These are phyloP conservation scores for Crithidia brevicula DNA, from an alignment of 208 protist species.

Conservation along the genomic window DNA sequence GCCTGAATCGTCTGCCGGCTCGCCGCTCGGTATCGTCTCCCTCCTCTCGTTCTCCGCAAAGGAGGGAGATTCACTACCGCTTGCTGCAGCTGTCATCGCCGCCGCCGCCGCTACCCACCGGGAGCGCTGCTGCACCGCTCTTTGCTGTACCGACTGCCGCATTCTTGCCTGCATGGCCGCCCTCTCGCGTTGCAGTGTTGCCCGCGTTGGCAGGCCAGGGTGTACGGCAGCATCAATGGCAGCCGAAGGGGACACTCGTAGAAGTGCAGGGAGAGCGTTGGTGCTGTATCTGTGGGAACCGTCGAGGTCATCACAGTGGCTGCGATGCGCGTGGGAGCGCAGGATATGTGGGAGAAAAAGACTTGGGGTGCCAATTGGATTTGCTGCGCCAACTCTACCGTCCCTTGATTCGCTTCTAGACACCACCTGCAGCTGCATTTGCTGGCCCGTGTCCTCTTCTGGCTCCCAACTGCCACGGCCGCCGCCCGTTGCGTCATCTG, in stretches of 20 bases:
- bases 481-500: neutral
- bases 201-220: slow-evolving; percentile 14
- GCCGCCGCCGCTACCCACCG: slow-evolving; percentile 14
- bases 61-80: neutral
- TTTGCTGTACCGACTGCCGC: slow-evolving; percentile 47
- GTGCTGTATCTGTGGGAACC: no score
- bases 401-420: no score
- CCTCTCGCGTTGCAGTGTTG: slow-evolving; percentile 27
- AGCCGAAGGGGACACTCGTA: slow-evolving; percentile 24
- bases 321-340: no score
- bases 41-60: neutral
- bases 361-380: no score
- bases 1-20: neutral
- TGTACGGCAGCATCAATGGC: slow-evolving; percentile 30
- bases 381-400: no score
- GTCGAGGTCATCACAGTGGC: no score
- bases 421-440: no score
- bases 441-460: no score
- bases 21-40: neutral
- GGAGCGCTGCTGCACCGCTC: slow-evolving; percentile 34
- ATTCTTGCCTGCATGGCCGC: slow-evolving; percentile 33
- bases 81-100: neutral
- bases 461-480: neutral
- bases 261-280: slow-evolving; percentile 1
- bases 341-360: no score